phyloP scores from a whole-genome alignment of 2,329 filamentous ascomycete species.

The Phaeosphaeria sp. region DNA sequence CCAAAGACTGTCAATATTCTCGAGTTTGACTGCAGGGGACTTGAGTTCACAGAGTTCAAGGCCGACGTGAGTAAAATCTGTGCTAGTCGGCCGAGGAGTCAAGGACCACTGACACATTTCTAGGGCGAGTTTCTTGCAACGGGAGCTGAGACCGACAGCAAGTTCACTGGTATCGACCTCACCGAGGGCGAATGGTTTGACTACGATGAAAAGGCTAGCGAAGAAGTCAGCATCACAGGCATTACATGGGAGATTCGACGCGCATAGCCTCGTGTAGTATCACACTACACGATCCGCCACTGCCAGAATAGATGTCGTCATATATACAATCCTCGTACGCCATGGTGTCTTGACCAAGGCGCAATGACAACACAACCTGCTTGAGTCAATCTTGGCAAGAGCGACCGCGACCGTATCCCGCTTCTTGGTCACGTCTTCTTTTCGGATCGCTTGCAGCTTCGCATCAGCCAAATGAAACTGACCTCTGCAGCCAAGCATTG shows the following conservation, averaged over 20 bases:
- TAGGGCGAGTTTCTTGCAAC: slow-evolving; percentile 93
- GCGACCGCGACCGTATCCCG: neutral
- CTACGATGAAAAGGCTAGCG: slow-evolving; percentile 91
- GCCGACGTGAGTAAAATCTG: slow-evolving; percentile 69
- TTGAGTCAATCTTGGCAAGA: neutral
- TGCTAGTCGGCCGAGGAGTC: neutral
- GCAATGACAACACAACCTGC: neutral
- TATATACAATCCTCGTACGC: neutral
- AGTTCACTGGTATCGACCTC: slow-evolving; percentile 83
- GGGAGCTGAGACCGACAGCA: slow-evolving; percentile 78
- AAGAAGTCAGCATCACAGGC: slow-evolving; percentile 92
- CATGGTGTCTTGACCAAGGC: neutral
- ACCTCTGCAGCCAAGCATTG: neutral
- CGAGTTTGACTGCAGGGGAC: slow-evolving; percentile 89
- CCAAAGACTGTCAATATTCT: slow-evolving; percentile 80
- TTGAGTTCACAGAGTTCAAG: slow-evolving; percentile 91
- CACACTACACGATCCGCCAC: neutral
- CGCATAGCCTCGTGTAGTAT: slow-evolving; percentile 52
- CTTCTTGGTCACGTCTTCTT: neutral
- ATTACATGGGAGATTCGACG: slow-evolving; percentile 84
- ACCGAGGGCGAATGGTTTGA: slow-evolving; percentile 96
- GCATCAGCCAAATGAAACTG: neutral
- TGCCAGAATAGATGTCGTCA: neutral
- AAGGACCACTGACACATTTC: neutral
- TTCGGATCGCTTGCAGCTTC: neutral